Evolutionary conservation across 495 filamentous ascomycete species (phyloP), one percentile per base, ranked within the genome.

Genomic region (Talaromyces nanjingensis): DNA sequence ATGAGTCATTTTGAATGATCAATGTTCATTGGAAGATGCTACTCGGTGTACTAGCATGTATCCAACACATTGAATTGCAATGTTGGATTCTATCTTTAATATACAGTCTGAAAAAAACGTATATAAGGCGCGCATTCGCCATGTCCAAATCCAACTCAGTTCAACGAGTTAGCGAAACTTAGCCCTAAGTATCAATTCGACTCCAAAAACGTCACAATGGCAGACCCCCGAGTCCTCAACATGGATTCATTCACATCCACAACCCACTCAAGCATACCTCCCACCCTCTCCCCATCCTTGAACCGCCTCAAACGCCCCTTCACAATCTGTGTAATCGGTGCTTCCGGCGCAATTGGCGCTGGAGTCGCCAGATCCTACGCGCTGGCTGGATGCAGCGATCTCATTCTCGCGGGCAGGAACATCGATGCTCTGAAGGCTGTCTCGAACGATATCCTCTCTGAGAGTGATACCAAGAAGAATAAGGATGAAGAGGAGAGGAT

Each of bases 311-410:
- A 60, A 14, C 58, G 33, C 12, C 66, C 71, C 4, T 80, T 76
- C n/a, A 79, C 78, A 53, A 70, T 77, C 18, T 70, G 68, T 59
- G 70, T 84, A 42, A 80, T 79, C 9, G 81, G 81, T 2, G 75
- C 79, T 2, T 72, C 75, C 27, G 72, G 76, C 14, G 81, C 81
- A 34, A 72, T 82, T 53, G 81, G 79, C 47, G 70, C 62, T 54
- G 76, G 71, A 31, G 71, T 82, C 47, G 76, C 77, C 8, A 68
- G 71, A 29, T 69, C 76, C 2, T 79, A 80, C 65, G 75, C 77
- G 7, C 64, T 63, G 22, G 78, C 79, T 14, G 72, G 72, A 3
- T 71, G 72, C 14, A 74, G 69, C 47, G 76, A 69, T 42, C 68
- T 83, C 16, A 71, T 82, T 29, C 71, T 82, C 37, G 71, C 77